A percentile compares a stretch with the other conserved stretches of the same genome.
These are phyloP conservation scores for Penicillium sp. DNA, from an alignment of 2,329 filamentous ascomycete genomes.

Conservation along the genomic window DNA sequence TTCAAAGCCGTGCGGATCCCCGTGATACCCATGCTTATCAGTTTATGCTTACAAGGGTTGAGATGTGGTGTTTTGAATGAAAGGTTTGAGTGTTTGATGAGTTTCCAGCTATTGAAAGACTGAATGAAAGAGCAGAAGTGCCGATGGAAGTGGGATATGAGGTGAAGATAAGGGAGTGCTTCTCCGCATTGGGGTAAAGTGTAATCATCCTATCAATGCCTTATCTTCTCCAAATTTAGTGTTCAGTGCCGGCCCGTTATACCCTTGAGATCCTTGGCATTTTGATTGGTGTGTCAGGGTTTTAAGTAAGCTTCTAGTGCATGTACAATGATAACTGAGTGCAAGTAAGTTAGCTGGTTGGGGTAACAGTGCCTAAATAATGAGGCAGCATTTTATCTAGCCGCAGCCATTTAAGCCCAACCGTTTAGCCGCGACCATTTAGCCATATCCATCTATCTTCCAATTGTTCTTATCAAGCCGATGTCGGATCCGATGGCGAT, in stretches of 20 bases:
- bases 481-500: too few species aligned
- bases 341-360: too few species aligned
- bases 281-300: too few species aligned
- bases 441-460: too few species aligned
- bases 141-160: not conserved
- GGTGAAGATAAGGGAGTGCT: conserved; percentile 9
- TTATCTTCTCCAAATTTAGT: conserved; percentile 4
- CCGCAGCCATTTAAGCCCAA: too few species aligned
- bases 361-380: too few species aligned
- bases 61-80: not conserved
- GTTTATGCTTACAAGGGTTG: not conserved
- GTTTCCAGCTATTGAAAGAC: not conserved
- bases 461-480: too few species aligned
- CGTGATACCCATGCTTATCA: conserved; percentile 35
- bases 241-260: not conserved
- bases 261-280: too few species aligned
- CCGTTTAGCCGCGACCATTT: too few species aligned
- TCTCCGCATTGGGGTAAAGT: conserved; percentile 13
- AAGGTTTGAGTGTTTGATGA: not conserved
- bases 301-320: too few species aligned
- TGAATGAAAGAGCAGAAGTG: not conserved
- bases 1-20: conserved; percentile 69
- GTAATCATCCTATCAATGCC: not conserved
- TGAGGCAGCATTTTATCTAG: too few species aligned
- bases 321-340: too few species aligned